Percentiles rank a stretch among this genome's conserved stretches.
These are phyloP conservation scores for Gardenia jasminoides DNA, from an alignment of 257 asterid genomes.

Conservation along the genomic window DNA sequence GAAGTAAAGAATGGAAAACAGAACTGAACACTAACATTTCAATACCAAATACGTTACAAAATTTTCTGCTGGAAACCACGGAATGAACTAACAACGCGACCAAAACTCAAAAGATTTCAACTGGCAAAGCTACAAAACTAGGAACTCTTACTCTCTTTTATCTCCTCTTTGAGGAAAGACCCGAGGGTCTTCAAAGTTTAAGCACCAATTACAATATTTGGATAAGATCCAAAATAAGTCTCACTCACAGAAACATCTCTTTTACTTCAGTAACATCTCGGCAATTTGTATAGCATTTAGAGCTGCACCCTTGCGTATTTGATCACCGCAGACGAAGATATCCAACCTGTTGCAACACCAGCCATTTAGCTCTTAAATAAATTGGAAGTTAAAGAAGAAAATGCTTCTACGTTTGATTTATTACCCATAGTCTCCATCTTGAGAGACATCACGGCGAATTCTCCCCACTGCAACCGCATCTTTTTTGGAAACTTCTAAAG, in stretches of 20 bases:
- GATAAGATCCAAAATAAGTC: too few relatives aligned
- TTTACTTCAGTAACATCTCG: conserved; percentile 60
- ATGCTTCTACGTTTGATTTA: not conserved
- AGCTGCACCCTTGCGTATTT: conserved; percentile 96
- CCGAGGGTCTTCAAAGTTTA: too few relatives aligned
- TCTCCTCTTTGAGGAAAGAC: too few relatives aligned
- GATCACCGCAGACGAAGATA: conserved; percentile 93
- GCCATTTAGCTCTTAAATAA: not conserved
- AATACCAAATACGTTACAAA: too few relatives aligned
- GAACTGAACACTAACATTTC: too few relatives aligned
- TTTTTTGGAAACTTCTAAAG: conserved; percentile 76
- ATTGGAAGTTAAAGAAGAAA: not conserved
- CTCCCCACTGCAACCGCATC: conserved; percentile 94
- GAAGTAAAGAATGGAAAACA: too few relatives aligned
- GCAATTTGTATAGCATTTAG: conserved; percentile 91
- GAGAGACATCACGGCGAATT: conserved; percentile 85
- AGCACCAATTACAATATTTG: too few relatives aligned
- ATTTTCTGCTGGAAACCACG: too few relatives aligned
- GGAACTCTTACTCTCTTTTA: too few relatives aligned
- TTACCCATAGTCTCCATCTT: conserved; percentile 87
- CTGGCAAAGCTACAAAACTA: too few relatives aligned
- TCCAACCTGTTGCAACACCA: conserved; percentile 55
- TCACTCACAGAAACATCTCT: not conserved
- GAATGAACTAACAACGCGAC: too few relatives aligned
- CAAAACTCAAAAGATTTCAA: too few relatives aligned